Conservation (phyloP, 1,284 basidiomycete species). For the Cutaneotrichosporon mucoides region DNA sequence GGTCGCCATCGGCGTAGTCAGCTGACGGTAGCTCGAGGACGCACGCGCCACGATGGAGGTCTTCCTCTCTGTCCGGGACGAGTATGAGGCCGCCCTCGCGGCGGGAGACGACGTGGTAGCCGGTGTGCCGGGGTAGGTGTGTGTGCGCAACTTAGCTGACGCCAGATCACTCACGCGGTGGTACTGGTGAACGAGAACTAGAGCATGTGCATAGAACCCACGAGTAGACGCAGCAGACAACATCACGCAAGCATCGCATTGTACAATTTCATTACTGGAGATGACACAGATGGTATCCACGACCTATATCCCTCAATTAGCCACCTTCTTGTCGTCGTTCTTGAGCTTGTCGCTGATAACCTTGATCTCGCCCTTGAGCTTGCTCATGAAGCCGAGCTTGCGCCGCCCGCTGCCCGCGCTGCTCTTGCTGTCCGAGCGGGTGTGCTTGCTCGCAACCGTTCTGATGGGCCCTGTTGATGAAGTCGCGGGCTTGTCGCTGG, state of each 20-base stretch:
- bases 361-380: conserved; percentile 43
- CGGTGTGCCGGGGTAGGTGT: conserved; percentile 26
- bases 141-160: not conserved
- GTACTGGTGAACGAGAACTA: conserved; percentile 23
- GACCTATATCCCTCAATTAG: not conserved
- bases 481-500: no score
- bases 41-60: conserved; percentile 37
- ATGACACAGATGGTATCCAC: no score
- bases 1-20: not conserved
- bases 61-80: conserved; percentile 37
- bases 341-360: conserved; percentile 29
- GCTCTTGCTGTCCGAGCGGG: conserved; percentile 6
- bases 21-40: conserved; percentile 35
- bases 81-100: conserved; percentile 30
- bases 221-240: no score
- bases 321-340: conserved; percentile 20
- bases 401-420: conserved; percentile 12
- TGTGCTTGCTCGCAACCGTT: not conserved
- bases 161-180: conserved; percentile 27
- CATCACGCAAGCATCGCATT: no score
- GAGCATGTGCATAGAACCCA: not conserved
- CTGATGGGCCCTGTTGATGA: not conserved
- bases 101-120: conserved; percentile 29
- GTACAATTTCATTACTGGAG: no score
- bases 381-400: conserved; percentile 39